Evolutionary conservation across 192 early-diverging fungal species (phyloP).

Genomic region (Gigaspora rosea): DNA sequence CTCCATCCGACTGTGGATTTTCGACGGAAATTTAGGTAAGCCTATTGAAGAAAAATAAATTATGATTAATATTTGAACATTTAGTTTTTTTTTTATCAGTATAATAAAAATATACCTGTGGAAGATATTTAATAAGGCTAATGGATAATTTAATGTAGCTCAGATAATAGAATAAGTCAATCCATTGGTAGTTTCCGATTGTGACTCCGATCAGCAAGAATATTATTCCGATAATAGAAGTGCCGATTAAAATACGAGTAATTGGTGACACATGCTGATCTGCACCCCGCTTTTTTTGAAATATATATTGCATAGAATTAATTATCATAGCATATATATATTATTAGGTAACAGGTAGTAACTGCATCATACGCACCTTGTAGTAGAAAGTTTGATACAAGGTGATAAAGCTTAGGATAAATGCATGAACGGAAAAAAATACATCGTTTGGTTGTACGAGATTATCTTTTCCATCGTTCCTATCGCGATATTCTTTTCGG

Average conservation of each 20-base stretch:
- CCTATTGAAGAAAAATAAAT: constrained; percentile 38
- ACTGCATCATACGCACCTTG: constrained; percentile 45
- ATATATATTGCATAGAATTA: not conserved
- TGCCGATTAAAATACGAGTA: constrained; percentile 42
- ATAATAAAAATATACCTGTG: constrained; percentile 53
- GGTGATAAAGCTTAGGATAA: constrained; percentile 61
- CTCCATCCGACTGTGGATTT: constrained; percentile 90
- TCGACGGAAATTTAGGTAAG: constrained; percentile 67
- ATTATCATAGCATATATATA: not conserved
- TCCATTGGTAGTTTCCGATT: constrained; percentile 38
- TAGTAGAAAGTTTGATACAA: constrained; percentile 68
- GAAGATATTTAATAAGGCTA: constrained; percentile 80
- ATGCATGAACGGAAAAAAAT: constrained; percentile 85
- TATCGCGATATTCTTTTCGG: constrained; percentile 69
- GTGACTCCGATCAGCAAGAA: constrained; percentile 34
- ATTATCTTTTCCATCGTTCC: constrained; percentile 68
- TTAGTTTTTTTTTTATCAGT: not conserved
- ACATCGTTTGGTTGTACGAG: constrained; percentile 84
- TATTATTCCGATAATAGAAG: constrained; percentile 38
- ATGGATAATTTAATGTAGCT: constrained; percentile 78
- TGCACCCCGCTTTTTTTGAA: constrained; percentile 38
- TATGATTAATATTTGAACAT: too few relatives aligned
- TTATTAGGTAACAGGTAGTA: too few relatives aligned
- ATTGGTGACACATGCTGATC: constrained; percentile 48
- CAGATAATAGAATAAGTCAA: constrained; percentile 73